Base-by-base conservation (phyloP, 148 eudicot genomes). In the Camellia lanceoleosa region DNA sequence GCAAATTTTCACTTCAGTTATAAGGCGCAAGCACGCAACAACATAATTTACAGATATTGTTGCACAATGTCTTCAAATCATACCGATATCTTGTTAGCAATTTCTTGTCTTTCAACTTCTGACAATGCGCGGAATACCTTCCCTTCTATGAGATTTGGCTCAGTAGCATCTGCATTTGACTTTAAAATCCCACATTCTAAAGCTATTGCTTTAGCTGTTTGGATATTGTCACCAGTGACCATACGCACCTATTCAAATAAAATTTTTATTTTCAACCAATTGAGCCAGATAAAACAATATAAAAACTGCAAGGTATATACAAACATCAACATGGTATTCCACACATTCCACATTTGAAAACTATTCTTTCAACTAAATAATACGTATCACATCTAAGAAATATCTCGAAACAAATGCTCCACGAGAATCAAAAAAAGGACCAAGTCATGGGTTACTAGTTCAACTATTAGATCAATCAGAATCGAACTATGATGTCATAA, bases 201-300 rank as follows among this genome's bases (percentile, higher is more conserved):
- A 68, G 99, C 99, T 71, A 96, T 93, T 11, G 99, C 98, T 88
- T 52, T 91, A n/a, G 98, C 99, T 47, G 99, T 93, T 82, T 90
- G 97, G 81, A 92, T 86, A 87, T 93, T 96, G 84, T 96, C 99
- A 83, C 99, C 99, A 69, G 97, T 96, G 66, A 93, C 98, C 99
- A 96, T 96, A 43, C 99, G 91, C 71, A 93, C 99, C 99, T 95
- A 80, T 20, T 64, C 75, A 71, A 47, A 77, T 42, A 52, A 41
- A 64, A 68, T 5, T 23, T n/a, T 66, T 54, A 15, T 1, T 7
- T 62, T 74, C 61, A 80, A n/a, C 68, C 54, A 70, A 59, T 56
- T 15, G 19, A 18, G 46, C n/a, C 7, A 13, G 59, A 42, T 61
- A 44, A 59, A 41, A 38, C 3, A n/a, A 74, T 56, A 74, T 38